These are phyloP conservation scores for Russula brevipes DNA, from an alignment of 768 basidiomycete species.

Conservation along the genomic window DNA sequence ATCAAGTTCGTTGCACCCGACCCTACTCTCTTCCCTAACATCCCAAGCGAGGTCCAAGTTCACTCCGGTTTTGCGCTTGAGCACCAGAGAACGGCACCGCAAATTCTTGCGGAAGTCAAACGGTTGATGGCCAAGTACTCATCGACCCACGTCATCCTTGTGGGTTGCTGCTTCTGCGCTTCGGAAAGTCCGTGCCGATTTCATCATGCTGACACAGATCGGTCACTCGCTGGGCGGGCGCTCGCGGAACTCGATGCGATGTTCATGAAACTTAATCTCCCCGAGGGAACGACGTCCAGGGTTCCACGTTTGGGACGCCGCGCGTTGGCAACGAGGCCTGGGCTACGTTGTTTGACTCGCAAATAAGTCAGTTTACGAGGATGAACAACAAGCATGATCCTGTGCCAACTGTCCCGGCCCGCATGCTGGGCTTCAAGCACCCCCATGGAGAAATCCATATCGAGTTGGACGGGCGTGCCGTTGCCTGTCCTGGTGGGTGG, in stretches of 20 bases:
- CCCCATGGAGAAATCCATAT: not conserved
- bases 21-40: conserved; percentile 13
- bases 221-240: not conserved
- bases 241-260: not conserved
- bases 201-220: not conserved
- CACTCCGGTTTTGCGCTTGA: not conserved
- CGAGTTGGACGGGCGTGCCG: not conserved
- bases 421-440: not conserved
- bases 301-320: not conserved
- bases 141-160: not conserved
- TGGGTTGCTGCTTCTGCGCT: not conserved
- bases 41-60: not conserved
- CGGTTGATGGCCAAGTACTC: not conserved
- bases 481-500: not conserved
- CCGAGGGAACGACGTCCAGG: not conserved
- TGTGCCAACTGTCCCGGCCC: not conserved
- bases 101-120: not conserved
- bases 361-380: not conserved
- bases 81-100: not conserved
- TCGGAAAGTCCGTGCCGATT: not conserved
- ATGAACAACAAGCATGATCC: not conserved
- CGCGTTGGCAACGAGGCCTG: not conserved
- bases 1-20: conserved; percentile 11
- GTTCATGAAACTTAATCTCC: not conserved
- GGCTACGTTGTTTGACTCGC: not conserved